Percentiles rank a stretch among this genome's conserved stretches.
phyloP scores from a whole-genome alignment of 2,329 filamentous ascomycete genomes.

The Sclerotinia nivalis region DNA sequence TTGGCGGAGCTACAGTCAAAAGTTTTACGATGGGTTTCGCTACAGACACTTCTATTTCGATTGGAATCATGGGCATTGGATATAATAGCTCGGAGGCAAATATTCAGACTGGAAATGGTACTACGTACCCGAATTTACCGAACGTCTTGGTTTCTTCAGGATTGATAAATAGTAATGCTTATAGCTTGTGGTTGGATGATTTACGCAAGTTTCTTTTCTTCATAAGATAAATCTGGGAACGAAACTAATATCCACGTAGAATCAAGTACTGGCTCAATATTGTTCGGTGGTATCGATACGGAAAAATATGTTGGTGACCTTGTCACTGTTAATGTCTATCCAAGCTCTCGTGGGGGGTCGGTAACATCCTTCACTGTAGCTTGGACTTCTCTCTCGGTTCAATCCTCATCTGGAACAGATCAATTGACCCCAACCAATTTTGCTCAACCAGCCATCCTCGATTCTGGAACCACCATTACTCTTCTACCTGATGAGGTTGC shows the following conservation, averaged over 20 bases:
- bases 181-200: slow-evolving; percentile 44
- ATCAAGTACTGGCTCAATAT: slow-evolving; percentile 41
- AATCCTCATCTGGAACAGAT: slow-evolving; percentile 44
- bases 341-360: slow-evolving; percentile 19
- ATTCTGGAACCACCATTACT: slow-evolving; percentile 68
- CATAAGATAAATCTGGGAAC: neutral
- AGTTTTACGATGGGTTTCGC: slow-evolving; percentile 59
- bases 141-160: slow-evolving; percentile 45
- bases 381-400: slow-evolving; percentile 40
- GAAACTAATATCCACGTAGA: slow-evolving; percentile 32
- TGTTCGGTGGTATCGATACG: slow-evolving; percentile 52
- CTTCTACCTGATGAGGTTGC: slow-evolving; percentile 62
- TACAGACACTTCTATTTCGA: slow-evolving; percentile 49
- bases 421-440: slow-evolving; percentile 39
- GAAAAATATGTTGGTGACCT: slow-evolving; percentile 47
- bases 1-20: slow-evolving; percentile 52
- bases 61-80: slow-evolving; percentile 61
- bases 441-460: slow-evolving; percentile 56
- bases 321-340: slow-evolving; percentile 39
- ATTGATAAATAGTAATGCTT: slow-evolving; percentile 47
- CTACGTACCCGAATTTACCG: slow-evolving; percentile 40
- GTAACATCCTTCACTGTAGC: slow-evolving; percentile 41
- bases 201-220: slow-evolving; percentile 35
- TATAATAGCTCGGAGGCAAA: slow-evolving; percentile 49
- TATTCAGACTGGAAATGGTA: slow-evolving; percentile 50